phyloP scores from a whole-genome alignment of 2,329 filamentous ascomycete genomes.

The Colletotrichum cuscutae region DNA sequence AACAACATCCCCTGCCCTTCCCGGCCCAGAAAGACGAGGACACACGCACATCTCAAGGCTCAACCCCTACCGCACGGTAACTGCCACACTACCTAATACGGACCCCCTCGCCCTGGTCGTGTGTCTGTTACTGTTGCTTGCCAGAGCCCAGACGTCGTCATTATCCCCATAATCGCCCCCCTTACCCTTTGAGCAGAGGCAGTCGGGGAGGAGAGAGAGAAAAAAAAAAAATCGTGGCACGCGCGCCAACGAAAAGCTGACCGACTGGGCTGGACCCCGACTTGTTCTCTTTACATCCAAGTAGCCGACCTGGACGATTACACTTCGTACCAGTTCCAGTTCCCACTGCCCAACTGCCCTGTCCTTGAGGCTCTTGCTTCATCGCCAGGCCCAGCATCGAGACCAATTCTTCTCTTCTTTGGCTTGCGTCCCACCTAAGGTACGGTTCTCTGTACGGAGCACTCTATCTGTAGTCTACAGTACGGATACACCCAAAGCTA shows the following conservation, averaged over 20 bases:
- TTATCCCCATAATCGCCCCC: constrained; percentile 16
- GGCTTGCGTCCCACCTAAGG: background rate
- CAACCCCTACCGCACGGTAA: background rate
- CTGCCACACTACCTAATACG: background rate
- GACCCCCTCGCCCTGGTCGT: background rate
- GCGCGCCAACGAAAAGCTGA: constrained; percentile 27
- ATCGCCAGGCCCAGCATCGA: background rate
- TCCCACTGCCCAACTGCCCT: background rate
- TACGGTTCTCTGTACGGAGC: background rate
- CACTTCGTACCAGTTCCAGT: background rate
- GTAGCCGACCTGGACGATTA: background rate
- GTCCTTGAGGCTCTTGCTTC: background rate
- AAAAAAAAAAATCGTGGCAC: constrained; percentile 11
- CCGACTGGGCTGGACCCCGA: constrained; percentile 30
- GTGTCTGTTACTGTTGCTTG: constrained; percentile 13
- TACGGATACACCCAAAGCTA: background rate
- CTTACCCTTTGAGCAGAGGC: background rate
- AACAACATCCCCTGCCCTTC: background rate
- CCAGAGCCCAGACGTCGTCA: constrained; percentile 20
- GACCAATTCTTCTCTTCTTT: background rate
- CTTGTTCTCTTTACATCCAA: background rate
- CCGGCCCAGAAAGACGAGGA: background rate
- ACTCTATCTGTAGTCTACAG: background rate
- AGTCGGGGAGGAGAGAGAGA: background rate
- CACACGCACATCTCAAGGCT: background rate